Base-by-base conservation (phyloP, 2,329 filamentous ascomycete genomes). In the Fusarium luffae region DNA sequence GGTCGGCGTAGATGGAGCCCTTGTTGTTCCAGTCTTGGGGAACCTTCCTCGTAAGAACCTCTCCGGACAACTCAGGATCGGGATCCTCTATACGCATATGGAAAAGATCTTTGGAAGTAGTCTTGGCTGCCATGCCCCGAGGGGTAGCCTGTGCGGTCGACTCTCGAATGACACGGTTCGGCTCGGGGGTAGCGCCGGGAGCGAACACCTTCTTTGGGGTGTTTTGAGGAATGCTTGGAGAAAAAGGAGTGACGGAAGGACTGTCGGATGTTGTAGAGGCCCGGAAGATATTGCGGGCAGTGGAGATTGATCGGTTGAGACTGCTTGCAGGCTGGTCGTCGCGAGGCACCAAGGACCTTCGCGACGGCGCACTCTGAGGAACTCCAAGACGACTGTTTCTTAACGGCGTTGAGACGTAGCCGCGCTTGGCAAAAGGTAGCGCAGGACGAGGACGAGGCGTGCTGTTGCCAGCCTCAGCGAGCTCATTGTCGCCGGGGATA, bases 11-110 rank as follows among this genome's bases (percentile, higher is more conserved):
- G 61, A 89, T 83, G 47, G 87, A 87, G 7, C 85, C 83, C 63
- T 83, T 82, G 13, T 84, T 80, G 50, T 82, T 83, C 74, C 85
- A 82, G 19, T 86, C 82, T 30, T 85, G 82, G 27, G 87, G 87
- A 1, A 89, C 80, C 73, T 86, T 83, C 66, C 84, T 84, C 10
- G 85, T 80, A 21, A 89, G 73, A 51, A 79, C 82, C 75, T 88
- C 86, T 64, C 87, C 87, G 16, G 84, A 86, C 30, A 89, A 80
- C 63, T 87, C 84, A 12, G 83, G 81, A 52, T 87, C 86, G 0
- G 87, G 87, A 19, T 85, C 86, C 25, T 85, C 81, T 61, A 89
- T 89, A 70, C 85, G 85, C 86, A 88, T 86, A 28, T 82, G 77
- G 72, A 89, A 89, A 18, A 86, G 81, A 46, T 88, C 85, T 65